Percentiles rank a stretch among this genome's conserved stretches.
Evolutionary conservation across 75 land plant species (phyloP).

Genomic region (Ceratopteris richardii): DNA sequence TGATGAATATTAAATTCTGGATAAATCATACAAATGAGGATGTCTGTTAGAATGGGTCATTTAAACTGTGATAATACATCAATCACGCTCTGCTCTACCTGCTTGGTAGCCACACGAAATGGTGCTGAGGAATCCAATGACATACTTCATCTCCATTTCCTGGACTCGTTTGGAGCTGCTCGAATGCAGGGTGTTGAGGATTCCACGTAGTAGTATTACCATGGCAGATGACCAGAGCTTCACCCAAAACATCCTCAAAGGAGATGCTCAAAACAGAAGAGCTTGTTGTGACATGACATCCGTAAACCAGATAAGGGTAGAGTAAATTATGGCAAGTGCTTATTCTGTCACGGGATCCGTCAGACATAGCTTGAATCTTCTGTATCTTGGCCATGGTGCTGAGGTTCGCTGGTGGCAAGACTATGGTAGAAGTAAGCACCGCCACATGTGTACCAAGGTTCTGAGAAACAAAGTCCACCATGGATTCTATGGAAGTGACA

Average conservation of each 20-base stretch:
- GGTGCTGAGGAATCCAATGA: conserved; percentile 7
- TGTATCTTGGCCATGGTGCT: not conserved
- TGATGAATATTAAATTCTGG: too few species aligned
- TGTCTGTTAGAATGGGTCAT: too few species aligned
- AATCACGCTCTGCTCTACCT: too few species aligned
- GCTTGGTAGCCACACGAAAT: conserved; percentile 6
- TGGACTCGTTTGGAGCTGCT: not conserved
- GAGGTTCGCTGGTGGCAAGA: not conserved
- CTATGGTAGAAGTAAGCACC: not conserved
- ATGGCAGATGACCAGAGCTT: not conserved
- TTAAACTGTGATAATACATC: too few species aligned
- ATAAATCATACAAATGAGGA: too few species aligned
- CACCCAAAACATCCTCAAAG: not conserved
- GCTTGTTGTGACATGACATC: not conserved
- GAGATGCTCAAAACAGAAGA: not conserved
- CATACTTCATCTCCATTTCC: not conserved
- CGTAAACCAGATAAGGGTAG: conserved; percentile 2
- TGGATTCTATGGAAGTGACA: conserved; percentile 1
- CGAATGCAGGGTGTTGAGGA: conserved; percentile 1
- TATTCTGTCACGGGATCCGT: not conserved
- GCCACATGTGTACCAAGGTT: not conserved
- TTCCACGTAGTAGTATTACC: not conserved
- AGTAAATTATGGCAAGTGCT: not conserved
- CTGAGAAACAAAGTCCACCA: conserved; percentile 5
- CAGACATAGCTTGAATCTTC: not conserved